Evolutionary conservation across 371 early-diverging fungal species (phyloP), one percentile per base, ranked within the genome.

Genomic region (Batkoa obscura): DNA sequence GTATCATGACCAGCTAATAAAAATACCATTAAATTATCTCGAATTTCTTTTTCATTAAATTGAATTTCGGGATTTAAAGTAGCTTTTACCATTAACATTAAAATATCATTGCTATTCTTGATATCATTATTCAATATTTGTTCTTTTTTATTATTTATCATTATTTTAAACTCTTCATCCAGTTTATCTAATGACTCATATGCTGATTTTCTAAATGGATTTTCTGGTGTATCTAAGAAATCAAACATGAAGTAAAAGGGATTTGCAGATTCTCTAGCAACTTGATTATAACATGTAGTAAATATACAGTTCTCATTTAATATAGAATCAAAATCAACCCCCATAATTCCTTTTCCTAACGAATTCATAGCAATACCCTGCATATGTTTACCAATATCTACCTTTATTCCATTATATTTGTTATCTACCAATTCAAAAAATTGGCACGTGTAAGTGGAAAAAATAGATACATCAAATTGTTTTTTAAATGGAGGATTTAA

Each of bases 1-100:
- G 53, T 53, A 15, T 53, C 53, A 8, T 53, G 53, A 31, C 53
- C 53, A 36, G 32, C 51, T 10, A 50, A 30, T 4, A 50, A 4
- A 36, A 50, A 50, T 35, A 50, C 34, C 9, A 32, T 17, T 12
- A 50, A 6, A 34, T 50, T 50, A 34, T 50, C 23, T 13, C 17
- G 17, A n/a, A 50, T 17, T 35, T 50, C 51, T 12, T 35, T 5
- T 17, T 50, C 51, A 5, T 17, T 15, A 32, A 47, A 32, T 9
- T 4, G 9, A 13, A 50, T 13, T 12, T 9, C 6, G 4, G 51
- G 5, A 6, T 50, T 36, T 10, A 41, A 41, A 41, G 8, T 41
- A 10, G 32, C 31, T n/a, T 50, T 10, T 31, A 50, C 6, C 51
- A 50, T 17, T 12, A 50, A 36, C 8, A 13, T 50, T 13, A 50